These are phyloP conservation scores for Aspergillus neotritici DNA, from an alignment of 2,329 filamentous ascomycete genomes.

Conservation along the genomic window DNA sequence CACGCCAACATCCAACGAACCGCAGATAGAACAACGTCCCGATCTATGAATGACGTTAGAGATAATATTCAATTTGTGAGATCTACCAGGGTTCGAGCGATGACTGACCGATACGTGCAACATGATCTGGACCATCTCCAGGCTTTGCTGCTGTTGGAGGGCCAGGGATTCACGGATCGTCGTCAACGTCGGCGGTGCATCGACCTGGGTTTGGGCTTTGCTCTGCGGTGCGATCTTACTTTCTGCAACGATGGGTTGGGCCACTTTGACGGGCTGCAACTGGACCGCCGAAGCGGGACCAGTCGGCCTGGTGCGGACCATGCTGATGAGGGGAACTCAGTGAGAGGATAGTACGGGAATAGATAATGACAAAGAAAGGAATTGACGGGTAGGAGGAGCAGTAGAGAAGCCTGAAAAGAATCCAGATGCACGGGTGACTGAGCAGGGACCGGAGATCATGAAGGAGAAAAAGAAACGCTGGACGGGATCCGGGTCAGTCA, in stretches of 20 bases:
- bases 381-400: no score
- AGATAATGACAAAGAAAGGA: no score
- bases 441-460: no score
- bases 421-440: no score
- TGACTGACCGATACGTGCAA: slow-evolving; percentile 42
- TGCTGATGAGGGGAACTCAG: slow-evolving; percentile 1
- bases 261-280: slow-evolving; percentile 12
- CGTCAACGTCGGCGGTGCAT: slow-evolving; percentile 6
- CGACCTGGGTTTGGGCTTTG: slow-evolving; percentile 11
- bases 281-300: slow-evolving; percentile 15
- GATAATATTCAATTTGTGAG: slow-evolving; percentile 4
- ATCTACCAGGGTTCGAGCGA: neutral
- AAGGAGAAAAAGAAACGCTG: no score
- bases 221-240: slow-evolving; percentile 8
- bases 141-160: slow-evolving; percentile 40
- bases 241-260: slow-evolving; percentile 3
- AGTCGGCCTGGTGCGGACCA: slow-evolving; percentile 24
- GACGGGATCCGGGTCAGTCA: no score
- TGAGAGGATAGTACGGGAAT: no score
- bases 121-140: slow-evolving; percentile 45
- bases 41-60: slow-evolving; percentile 19
- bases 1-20: slow-evolving; percentile 12
- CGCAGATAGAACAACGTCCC: slow-evolving; percentile 33
- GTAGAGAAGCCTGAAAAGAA: no score
- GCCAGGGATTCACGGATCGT: slow-evolving; percentile 10